A percentile compares a stretch with the other conserved stretches of the same genome.
These are phyloP conservation scores for Fagopyrum tataricum DNA, from an alignment of 148 eudicot genomes.

Conservation along the genomic window DNA sequence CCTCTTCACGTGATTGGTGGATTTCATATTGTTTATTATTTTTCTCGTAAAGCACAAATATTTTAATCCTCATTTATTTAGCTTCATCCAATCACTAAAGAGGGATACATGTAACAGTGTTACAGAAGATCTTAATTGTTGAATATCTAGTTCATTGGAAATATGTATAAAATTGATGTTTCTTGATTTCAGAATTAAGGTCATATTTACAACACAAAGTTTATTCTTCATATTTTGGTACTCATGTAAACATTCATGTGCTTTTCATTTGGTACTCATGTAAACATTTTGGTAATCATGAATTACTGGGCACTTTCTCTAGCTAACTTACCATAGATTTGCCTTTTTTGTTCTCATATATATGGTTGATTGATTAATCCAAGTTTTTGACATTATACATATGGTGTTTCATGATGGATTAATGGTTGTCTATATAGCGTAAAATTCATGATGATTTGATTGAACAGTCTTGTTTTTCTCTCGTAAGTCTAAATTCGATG, in stretches of 20 bases:
- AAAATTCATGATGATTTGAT: background rate
- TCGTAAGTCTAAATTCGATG: background rate
- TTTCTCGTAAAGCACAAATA: no score
- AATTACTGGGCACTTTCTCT: background rate
- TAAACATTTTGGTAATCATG: no score
- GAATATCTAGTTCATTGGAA: background rate
- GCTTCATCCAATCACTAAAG: no score
- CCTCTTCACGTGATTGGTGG: no score
- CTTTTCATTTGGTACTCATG: no score
- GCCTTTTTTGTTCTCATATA: background rate
- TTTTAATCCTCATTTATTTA: no score
- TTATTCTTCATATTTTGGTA: background rate
- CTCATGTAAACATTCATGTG: background rate
- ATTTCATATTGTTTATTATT: no score
- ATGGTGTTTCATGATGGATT: background rate
- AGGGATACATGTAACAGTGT: no score
- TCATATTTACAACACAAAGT: background rate
- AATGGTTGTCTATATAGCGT: background rate
- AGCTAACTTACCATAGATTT: background rate
- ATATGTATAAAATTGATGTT: background rate
- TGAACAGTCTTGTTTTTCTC: background rate
- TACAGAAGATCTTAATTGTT: no score
- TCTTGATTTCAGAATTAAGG: background rate
- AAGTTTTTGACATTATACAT: background rate
- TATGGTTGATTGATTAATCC: background rate